Percentiles rank a stretch among this genome's conserved stretches.
Conservation (phyloP, 768 basidiomycete genomes). For the Russula lepida region DNA sequence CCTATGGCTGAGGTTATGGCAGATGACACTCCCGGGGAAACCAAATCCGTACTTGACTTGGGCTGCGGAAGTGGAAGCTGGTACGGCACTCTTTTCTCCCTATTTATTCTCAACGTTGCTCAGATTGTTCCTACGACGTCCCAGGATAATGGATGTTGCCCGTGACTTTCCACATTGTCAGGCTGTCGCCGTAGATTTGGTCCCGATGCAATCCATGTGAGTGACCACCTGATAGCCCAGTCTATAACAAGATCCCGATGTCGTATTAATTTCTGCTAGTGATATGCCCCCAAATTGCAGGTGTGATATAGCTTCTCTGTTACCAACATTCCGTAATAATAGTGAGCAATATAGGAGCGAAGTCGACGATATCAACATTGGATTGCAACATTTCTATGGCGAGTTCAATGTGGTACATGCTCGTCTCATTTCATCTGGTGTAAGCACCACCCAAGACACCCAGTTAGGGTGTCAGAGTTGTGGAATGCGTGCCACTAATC, state of each 20-base stretch:
- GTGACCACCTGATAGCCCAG: constrained; percentile 26
- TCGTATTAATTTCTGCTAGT: constrained; percentile 29
- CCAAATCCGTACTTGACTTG: constrained; percentile 60
- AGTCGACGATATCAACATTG: constrained; percentile 78
- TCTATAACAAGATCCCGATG: constrained; percentile 13
- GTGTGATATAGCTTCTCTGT: constrained; percentile 28
- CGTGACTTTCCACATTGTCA: constrained; percentile 61
- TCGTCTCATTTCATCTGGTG: constrained; percentile 64
- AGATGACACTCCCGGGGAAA: constrained; percentile 47
- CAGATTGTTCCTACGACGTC: constrained; percentile 7
- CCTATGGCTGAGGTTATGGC: constrained; percentile 50
- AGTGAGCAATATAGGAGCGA: constrained; percentile 48
- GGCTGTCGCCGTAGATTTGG: constrained; percentile 69
- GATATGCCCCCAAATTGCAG: constrained; percentile 64
- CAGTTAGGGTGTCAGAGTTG: neutral
- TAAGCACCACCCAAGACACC: constrained; percentile 31
- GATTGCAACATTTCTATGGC: constrained; percentile 73
- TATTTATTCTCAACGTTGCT: neutral
- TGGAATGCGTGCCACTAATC: neutral
- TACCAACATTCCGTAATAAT: neutral
- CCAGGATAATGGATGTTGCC: constrained; percentile 70
- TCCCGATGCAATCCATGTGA: constrained; percentile 69
- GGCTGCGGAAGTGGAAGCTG: constrained; percentile 77
- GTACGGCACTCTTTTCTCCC: constrained; percentile 32
- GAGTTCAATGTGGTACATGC: constrained; percentile 71